Evolutionary conservation across 129 eudicot species (phyloP), one percentile per base, ranked within the genome.

Genomic region (Erigeron canadensis): DNA sequence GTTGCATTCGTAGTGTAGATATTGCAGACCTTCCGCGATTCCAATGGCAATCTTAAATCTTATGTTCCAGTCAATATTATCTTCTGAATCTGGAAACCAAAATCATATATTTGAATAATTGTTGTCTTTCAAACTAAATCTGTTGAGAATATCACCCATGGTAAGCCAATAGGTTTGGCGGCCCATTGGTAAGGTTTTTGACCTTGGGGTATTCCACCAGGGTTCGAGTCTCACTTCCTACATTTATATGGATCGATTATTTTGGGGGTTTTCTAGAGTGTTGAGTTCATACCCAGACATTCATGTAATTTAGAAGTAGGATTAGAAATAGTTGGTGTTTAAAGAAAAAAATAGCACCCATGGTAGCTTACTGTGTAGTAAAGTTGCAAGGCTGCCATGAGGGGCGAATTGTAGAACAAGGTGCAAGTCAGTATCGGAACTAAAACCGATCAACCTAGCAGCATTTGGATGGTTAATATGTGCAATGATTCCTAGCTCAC

Each of bases 401-500:
- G 88, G 86, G 7, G 82, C 80, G 13, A 69, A 88, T 48, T 88
- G 90, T 50, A 92, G 86, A 38, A 89, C 88, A 72, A 92, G 90
- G 69, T 86, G 76, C 66, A 86, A 75, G 13, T 87, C 96, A 8
- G 62, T 57, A 28, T 83, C 89, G 13, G 77, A 78, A 39, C 96
- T 78, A 51, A 84, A 92, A 1, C 98, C 98, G 11, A 92, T 67
- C 17, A 91, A 79, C 45, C 77, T 83, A 59, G 91, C 95, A 34
- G 91, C 82, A 47, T 89, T 92, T 22, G 91, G 89, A 70, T 92
- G 96, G 74, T 86, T 85, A 44, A 92, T 87, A 75, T 92, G 98
- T 44, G 96, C 96, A 42, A 92, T 89, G 66, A 86, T 89, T 64
- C 98, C 98, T 17, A 92, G 91, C 81, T 92, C 98, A 1, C 88